Evolutionary conservation across 2,329 filamentous ascomycete genomes (phyloP).

Genomic region (Teratosphaeria zuluensis): DNA sequence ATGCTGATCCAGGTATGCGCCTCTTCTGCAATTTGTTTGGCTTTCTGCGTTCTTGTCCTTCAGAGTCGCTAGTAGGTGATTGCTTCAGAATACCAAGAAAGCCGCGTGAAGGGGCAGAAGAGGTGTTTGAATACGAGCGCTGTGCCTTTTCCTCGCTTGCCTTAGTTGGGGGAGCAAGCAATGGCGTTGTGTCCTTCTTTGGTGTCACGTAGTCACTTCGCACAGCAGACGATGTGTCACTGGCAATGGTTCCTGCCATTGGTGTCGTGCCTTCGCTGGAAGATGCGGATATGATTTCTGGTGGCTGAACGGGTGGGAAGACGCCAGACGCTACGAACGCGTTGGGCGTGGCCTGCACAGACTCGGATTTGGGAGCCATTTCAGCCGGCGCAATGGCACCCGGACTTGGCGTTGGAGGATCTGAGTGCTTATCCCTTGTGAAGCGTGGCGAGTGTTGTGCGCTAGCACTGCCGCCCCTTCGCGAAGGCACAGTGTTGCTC

Average conservation of each 20-base stretch:
- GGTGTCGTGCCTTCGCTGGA: conserved; percentile 30
- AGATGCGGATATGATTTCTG: conserved; percentile 30
- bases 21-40: conserved; percentile 92
- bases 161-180: conserved; percentile 20
- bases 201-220: conserved; percentile 21
- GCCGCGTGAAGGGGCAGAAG: conserved; percentile 20
- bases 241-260: conserved; percentile 17
- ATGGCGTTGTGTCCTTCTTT: conserved; percentile 28
- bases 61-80: conserved; percentile 47
- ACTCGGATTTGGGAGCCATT: conserved; percentile 11
- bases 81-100: conserved; percentile 62
- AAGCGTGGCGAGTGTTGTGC: conserved; percentile 54
- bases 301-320: conserved; percentile 20
- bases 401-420: conserved; percentile 40
- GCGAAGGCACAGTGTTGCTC: conserved; percentile 91
- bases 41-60: conserved; percentile 40
- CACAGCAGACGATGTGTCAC: conserved; percentile 20
- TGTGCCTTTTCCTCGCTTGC: conserved; percentile 15
- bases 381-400: conserved; percentile 13
- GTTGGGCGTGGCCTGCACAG: conserved; percentile 21
- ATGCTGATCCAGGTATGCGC: conserved; percentile 63
- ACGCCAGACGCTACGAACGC: conserved; percentile 17
- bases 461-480: conserved; percentile 57
- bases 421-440: conserved; percentile 39
- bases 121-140: conserved; percentile 18